phyloP scores from a whole-genome alignment of 1,284 basidiomycete genomes.

The Cutaneotrichosporon cavernicola region DNA sequence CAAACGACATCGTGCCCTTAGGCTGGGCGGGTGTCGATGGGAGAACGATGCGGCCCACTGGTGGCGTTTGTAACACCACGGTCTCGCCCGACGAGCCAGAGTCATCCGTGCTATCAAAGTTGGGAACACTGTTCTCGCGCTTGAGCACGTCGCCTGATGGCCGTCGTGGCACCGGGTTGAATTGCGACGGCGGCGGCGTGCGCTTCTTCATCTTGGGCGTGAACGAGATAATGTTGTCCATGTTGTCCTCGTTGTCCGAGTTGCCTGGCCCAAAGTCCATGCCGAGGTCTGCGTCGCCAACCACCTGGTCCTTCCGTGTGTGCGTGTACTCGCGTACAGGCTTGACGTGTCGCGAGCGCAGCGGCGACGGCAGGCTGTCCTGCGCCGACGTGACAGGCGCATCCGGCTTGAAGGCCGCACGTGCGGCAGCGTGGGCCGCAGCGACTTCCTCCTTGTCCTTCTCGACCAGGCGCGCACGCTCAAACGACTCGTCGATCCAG shows the following conservation, averaged over 20 bases:
- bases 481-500: slow-evolving; percentile 84
- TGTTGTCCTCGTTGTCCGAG: slow-evolving; percentile 28
- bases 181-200: slow-evolving; percentile 51
- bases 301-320: slow-evolving; percentile 29
- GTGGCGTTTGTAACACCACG: slow-evolving; percentile 12
- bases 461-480: slow-evolving; percentile 40
- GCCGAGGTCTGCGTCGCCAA: slow-evolving; percentile 50
- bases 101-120: slow-evolving; percentile 46
- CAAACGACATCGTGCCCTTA: slow-evolving; percentile 42
- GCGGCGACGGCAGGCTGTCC: slow-evolving; percentile 19
- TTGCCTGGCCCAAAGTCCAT: slow-evolving; percentile 25
- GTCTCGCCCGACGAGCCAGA: slow-evolving; percentile 43
- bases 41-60: slow-evolving; percentile 26
- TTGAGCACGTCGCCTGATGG: slow-evolving; percentile 43
- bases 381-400: slow-evolving; percentile 12
- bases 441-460: slow-evolving; percentile 37
- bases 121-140: slow-evolving; percentile 38
- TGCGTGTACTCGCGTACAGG: slow-evolving; percentile 42
- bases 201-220: slow-evolving; percentile 53
- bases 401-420: slow-evolving; percentile 23
- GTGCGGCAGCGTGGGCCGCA: slow-evolving; percentile 28
- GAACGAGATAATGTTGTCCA: slow-evolving; percentile 56
- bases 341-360: slow-evolving; percentile 44
- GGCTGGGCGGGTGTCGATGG: slow-evolving; percentile 20
- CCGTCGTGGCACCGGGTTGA: slow-evolving; percentile 42